Conservation (phyloP, 2,329 filamentous ascomycete genomes). For the Bipolaris sorokiniana region DNA sequence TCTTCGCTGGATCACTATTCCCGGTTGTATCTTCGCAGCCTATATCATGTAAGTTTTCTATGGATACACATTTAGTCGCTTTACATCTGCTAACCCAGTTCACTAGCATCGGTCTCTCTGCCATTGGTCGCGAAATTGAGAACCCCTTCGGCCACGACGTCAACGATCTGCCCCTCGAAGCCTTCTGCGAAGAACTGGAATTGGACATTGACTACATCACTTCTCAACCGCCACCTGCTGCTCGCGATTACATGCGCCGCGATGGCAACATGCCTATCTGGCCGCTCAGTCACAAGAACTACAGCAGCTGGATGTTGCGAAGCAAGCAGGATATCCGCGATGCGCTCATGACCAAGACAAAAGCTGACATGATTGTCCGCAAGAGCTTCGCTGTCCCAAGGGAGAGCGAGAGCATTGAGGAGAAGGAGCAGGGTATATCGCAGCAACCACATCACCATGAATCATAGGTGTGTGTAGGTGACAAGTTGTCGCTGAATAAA, state of each 20-base stretch:
- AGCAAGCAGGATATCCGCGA: conserved; percentile 53
- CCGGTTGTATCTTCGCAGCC: conserved; percentile 72
- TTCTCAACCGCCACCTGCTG: conserved; percentile 59
- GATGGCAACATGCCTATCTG: conserved; percentile 62
- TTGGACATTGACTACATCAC: conserved; percentile 77
- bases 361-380: conserved; percentile 43
- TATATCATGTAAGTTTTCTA: conserved; percentile 70
- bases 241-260: conserved; percentile 59
- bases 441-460: conserved; percentile 13
- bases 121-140: conserved; percentile 82
- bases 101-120: conserved; percentile 67
- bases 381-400: conserved; percentile 36
- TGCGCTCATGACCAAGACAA: conserved; percentile 52
- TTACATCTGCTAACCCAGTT: neutral
- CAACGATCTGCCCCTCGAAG: conserved; percentile 70
- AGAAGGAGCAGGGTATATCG: conserved; percentile 22
- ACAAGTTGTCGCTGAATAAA: neutral
- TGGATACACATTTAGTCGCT: no score
- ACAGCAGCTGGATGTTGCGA: conserved; percentile 45
- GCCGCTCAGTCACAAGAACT: conserved; percentile 58
- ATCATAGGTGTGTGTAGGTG: neutral
- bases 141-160: conserved; percentile 85
- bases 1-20: conserved; percentile 77
- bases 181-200: conserved; percentile 76
- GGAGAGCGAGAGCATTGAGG: conserved; percentile 26